These are phyloP conservation scores for Salmacisia buchloeana DNA, from an alignment of 1,284 basidiomycete species.

Conservation along the genomic window DNA sequence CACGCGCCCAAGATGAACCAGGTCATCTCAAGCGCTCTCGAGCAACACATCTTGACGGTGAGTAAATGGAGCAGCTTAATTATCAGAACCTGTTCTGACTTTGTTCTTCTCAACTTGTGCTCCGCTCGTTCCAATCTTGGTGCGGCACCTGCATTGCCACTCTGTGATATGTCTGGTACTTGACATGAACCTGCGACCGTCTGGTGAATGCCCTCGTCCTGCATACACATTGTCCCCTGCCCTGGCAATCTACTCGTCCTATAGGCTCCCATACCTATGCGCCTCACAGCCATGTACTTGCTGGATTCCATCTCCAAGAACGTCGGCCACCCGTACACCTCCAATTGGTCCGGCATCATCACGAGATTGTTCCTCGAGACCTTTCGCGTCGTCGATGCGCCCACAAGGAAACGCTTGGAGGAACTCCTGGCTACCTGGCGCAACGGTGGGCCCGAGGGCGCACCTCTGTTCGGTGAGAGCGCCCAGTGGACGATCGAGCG, in stretches of 20 bases:
- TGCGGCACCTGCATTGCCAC: no score
- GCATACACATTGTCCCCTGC: not conserved
- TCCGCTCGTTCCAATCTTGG: no score
- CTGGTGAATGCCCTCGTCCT: slow-evolving; percentile 63
- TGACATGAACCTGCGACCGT: not conserved
- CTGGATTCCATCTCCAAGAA: slow-evolving; percentile 73
- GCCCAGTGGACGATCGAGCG: slow-evolving; percentile 44
- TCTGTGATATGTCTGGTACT: slow-evolving; percentile 52
- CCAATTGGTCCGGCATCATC: slow-evolving; percentile 40
- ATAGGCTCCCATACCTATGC: slow-evolving; percentile 60
- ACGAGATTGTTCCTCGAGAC: slow-evolving; percentile 44
- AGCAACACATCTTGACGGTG: slow-evolving; percentile 70
- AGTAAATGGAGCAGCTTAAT: slow-evolving; percentile 41
- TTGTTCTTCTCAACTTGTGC: no score
- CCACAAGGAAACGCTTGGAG: slow-evolving; percentile 43
- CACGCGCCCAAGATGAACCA: slow-evolving; percentile 68
- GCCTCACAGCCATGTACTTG: slow-evolving; percentile 88
- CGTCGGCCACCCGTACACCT: slow-evolving; percentile 44
- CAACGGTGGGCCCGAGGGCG: slow-evolving; percentile 27
- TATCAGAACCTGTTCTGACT: no score
- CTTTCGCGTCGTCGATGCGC: slow-evolving; percentile 46
- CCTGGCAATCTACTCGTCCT: slow-evolving; percentile 23
- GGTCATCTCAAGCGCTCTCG: slow-evolving; percentile 79
- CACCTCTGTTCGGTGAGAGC: slow-evolving; percentile 38
- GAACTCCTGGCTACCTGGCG: slow-evolving; percentile 48